Percentiles rank a stretch among this genome's conserved stretches.
phyloP scores from a whole-genome alignment of 177 flowering plant genomes.

The Vitis hybrid region DNA sequence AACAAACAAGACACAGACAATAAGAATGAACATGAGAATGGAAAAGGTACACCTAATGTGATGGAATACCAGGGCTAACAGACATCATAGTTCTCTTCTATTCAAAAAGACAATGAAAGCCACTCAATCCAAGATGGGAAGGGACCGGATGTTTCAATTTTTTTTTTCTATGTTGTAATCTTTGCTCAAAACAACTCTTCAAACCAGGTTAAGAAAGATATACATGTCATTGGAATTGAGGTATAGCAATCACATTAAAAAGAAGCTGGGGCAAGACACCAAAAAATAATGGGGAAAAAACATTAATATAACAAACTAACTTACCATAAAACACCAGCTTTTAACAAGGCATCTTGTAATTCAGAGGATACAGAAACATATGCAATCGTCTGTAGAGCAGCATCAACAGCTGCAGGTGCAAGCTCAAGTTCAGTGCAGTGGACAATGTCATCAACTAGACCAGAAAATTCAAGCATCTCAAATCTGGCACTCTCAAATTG shows the following conservation, averaged over 20 bases:
- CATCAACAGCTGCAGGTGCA: slow-evolving; percentile 89
- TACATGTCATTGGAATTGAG: too few relatives aligned
- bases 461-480: slow-evolving; percentile 79
- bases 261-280: not conserved
- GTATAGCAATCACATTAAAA: not conserved
- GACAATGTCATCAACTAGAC: slow-evolving; percentile 84
- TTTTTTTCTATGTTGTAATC: too few relatives aligned
- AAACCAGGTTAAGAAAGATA: too few relatives aligned
- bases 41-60: not conserved
- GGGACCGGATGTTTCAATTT: too few relatives aligned
- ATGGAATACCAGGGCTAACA: not conserved
- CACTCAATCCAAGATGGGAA: too few relatives aligned
- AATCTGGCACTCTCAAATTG: slow-evolving; percentile 90
- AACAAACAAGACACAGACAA: not conserved
- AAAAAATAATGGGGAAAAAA: not conserved
- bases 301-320: not conserved
- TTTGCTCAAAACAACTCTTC: too few relatives aligned
- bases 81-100: too few relatives aligned
- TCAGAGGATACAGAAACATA: slow-evolving; percentile 82
- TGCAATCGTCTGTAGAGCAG: slow-evolving; percentile 87
- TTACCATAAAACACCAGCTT: slow-evolving; percentile 91
- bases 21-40: not conserved
- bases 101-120: too few relatives aligned
- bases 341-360: slow-evolving; percentile 76
- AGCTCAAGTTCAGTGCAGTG: slow-evolving; percentile 97